Base-by-base conservation (phyloP, 345 rosid genomes). In the Melaleuca quinquenervia region DNA sequence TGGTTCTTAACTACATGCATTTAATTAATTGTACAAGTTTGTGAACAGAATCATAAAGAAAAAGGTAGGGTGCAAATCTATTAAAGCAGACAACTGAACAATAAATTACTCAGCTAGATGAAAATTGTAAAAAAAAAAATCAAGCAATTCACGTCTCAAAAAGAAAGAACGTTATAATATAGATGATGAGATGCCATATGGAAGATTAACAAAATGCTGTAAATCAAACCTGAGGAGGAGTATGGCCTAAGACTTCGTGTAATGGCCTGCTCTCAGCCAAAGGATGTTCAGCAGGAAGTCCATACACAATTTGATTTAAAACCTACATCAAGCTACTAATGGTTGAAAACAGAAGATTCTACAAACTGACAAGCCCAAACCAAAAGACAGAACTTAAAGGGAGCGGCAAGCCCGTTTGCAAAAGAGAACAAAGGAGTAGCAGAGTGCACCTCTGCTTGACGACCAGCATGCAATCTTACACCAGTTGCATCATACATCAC, bases 401-500 rank as follows among this genome's bases (percentile, higher is more conserved):
- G 24, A 32, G 76, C 6, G 76, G 45, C 24, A 16, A 11, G 76
- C 45, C 76, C 41, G 26, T 32, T n/a, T 56, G 32, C 41, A 84
- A 22, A 85, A 41, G 54, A 85, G 83, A 84, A 82, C 62, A 58
- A 62, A 36, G 44, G 87, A 60, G 89, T 50, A 87, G 76, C 76
- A 15, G 11, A 56, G 76, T 8, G 45, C 45, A 95, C 98, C 96
- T 96, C 98, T 82, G 98, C 98, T 90, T 96, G 99, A 80, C 98
- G 93, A 82, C 98, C 98, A 82, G 99, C 98, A 20, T 96, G 98
- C 84, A 95, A 89, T 74, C 97, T 92, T 82, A 95, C 98, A 78
- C 98, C 98, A 55, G 98, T 94, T 44, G 99, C 97, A 89, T 95
- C 98, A 92, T 93, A 94, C 96, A 94, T 94, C 80, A 96, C 98